A percentile compares a stretch with the other conserved stretches of the same genome.
phyloP scores from a whole-genome alignment of 2,329 filamentous ascomycete genomes.

The Colletotrichum liriopes region DNA sequence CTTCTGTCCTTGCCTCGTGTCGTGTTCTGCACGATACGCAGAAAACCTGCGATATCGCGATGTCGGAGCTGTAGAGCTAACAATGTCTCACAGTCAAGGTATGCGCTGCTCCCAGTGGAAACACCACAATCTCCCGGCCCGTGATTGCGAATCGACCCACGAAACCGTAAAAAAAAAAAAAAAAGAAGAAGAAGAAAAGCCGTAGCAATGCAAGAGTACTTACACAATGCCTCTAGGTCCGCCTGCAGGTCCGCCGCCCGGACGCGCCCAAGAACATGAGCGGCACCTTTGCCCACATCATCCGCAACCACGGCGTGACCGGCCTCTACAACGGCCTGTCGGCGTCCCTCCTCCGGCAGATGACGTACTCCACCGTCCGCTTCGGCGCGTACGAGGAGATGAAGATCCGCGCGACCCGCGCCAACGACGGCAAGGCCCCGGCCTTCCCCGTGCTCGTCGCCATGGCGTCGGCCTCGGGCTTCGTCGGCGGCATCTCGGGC shows the following conservation, averaged over 20 bases:
- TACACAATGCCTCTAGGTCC: constrained; percentile 71
- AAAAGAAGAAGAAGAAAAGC: not conserved
- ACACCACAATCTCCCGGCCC: constrained; percentile 1
- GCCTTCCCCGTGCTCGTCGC: constrained; percentile 84
- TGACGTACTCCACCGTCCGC: constrained; percentile 95
- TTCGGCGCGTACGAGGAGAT: constrained; percentile 98
- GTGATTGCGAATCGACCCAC: not conserved
- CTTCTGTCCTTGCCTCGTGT: not conserved
- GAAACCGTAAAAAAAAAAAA: not conserved
- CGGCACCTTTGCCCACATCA: constrained; percentile 87
- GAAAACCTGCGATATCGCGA: constrained; percentile 9
- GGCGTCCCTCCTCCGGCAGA: constrained; percentile 91
- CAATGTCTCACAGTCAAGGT: constrained; percentile 66
- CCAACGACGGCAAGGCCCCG: constrained; percentile 60
- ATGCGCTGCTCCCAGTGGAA: constrained; percentile 23
- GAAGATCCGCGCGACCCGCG: constrained; percentile 76
- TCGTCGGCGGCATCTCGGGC: constrained; percentile 89
- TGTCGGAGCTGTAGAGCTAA: constrained; percentile 41
- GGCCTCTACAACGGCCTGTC: constrained; percentile 94
- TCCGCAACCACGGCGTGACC: constrained; percentile 80
- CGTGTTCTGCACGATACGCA: constrained; percentile 5
- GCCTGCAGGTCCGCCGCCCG: constrained; percentile 86
- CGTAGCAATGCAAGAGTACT: constrained; percentile 7
- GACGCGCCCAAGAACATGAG: constrained; percentile 86
- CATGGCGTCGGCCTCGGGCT: constrained; percentile 87